Percentiles rank a stretch among this genome's conserved stretches.
phyloP scores from a whole-genome alignment of 805 yeast genomes.

The Tetrapisispora phaffii region DNA sequence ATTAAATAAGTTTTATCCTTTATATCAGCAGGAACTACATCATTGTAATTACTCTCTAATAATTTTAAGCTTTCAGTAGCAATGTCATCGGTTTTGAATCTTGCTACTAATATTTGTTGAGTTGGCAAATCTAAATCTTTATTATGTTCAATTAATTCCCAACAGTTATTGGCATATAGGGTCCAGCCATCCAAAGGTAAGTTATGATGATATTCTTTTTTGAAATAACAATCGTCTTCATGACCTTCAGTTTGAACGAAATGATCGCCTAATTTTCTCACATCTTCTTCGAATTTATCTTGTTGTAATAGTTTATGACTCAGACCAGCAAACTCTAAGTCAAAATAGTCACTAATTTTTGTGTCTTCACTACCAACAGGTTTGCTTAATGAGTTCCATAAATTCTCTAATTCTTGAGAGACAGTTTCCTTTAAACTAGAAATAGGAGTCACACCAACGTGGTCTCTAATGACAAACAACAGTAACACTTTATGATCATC shows the following conservation, averaged over 20 bases:
- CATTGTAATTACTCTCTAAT: slow-evolving; percentile 32
- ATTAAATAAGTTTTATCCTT: slow-evolving; percentile 33
- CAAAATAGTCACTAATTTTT: slow-evolving; percentile 67
- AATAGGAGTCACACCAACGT: slow-evolving; percentile 77
- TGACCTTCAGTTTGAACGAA: slow-evolving; percentile 32
- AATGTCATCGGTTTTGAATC: slow-evolving; percentile 90
- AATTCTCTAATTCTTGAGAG: slow-evolving; percentile 55
- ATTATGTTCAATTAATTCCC: slow-evolving; percentile 90
- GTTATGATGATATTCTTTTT: slow-evolving; percentile 52
- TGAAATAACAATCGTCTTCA: slow-evolving; percentile 37
- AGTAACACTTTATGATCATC: slow-evolving; percentile 52
- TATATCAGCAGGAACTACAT: slow-evolving; percentile 22
- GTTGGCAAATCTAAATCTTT: slow-evolving; percentile 94
- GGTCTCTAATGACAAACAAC: slow-evolving; percentile 87
- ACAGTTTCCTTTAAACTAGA: slow-evolving; percentile 60
- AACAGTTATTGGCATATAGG: slow-evolving; percentile 76
- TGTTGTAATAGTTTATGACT: slow-evolving; percentile 79
- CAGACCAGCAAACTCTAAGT: slow-evolving; percentile 67
- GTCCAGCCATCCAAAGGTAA: slow-evolving; percentile 97
- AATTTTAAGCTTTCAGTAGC: slow-evolving; percentile 41
- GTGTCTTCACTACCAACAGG: slow-evolving; percentile 49
- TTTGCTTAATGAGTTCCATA: slow-evolving; percentile 72
- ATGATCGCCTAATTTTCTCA: slow-evolving; percentile 52
- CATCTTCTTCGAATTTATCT: slow-evolving; percentile 55
- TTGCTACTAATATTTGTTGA: slow-evolving; percentile 88